A percentile compares a stretch with the other conserved stretches of the same genome.
phyloP scores from a whole-genome alignment of 2,329 filamentous ascomycete species.

The Teratosphaeria zuluensis region DNA sequence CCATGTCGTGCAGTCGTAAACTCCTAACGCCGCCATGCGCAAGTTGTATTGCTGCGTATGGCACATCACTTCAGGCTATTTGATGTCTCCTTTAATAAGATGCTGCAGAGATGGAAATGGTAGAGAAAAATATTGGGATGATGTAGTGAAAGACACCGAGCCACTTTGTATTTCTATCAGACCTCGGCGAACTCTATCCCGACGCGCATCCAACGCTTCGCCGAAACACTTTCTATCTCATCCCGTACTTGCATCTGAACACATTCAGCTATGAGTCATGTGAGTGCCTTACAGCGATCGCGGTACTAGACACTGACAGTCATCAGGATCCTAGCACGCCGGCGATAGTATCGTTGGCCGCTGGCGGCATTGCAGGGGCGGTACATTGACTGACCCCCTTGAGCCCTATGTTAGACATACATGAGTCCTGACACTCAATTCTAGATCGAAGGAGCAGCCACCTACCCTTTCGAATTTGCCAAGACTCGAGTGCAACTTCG shows the following conservation, averaged over 20 bases:
- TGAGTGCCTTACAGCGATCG: not conserved
- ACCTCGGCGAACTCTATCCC: not conserved
- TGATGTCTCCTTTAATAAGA: too few species aligned
- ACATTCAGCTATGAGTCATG: constrained; percentile 3
- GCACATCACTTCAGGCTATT: not conserved
- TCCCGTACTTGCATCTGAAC: not conserved
- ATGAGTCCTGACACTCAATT: too few species aligned
- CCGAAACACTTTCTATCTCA: not conserved
- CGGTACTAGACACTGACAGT: not conserved
- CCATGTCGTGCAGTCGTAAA: not conserved
- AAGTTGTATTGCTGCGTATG: not conserved
- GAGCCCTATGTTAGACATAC: constrained; percentile 13
- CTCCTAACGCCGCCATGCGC: not conserved
- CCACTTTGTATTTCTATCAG: too few species aligned
- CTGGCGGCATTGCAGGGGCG: constrained; percentile 28
- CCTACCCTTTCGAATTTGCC: constrained; percentile 57
- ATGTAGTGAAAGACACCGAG: too few species aligned
- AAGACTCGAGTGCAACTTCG: constrained; percentile 55
- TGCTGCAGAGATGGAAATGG: too few species aligned
- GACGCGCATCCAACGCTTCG: not conserved
- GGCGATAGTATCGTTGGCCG: constrained; percentile 25
- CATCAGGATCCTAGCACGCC: constrained; percentile 16
- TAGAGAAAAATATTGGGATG: too few species aligned
- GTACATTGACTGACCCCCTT: constrained; percentile 12
- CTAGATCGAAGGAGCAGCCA: constrained; percentile 2